A percentile compares a stretch with the other conserved stretches of the same genome.
Evolutionary conservation across 805 yeast species (phyloP).

Genomic region (Metschnikowia reukaufii): DNA sequence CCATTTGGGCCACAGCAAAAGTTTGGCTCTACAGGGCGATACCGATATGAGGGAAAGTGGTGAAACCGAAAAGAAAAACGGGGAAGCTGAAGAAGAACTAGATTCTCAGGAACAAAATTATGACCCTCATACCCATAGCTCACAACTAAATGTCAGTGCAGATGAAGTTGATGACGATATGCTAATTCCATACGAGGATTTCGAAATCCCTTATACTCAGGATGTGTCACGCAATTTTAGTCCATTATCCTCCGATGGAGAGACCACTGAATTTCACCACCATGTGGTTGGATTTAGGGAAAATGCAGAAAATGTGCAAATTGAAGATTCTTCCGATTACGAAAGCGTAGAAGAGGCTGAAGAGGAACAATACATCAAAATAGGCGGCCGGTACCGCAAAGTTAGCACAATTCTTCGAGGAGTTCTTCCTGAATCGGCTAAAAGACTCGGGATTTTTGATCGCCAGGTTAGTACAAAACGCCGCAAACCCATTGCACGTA

Average conservation of each 20-base stretch:
- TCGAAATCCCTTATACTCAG: constrained; percentile 9
- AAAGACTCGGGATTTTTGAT: constrained; percentile 27
- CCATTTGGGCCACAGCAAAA: constrained; percentile 30
- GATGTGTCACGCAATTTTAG: not conserved
- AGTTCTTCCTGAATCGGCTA: constrained; percentile 42
- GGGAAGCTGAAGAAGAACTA: not conserved
- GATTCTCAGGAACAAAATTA: constrained; percentile 9
- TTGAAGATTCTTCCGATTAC: not conserved
- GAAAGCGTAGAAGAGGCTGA: constrained; percentile 3
- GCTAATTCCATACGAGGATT: constrained; percentile 17
- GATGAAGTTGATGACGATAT: constrained; percentile 7
- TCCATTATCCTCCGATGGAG: too few species aligned
- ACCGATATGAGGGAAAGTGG: not conserved
- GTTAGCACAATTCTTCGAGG: constrained; percentile 36
- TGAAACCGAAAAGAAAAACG: too few species aligned
- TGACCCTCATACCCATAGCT: constrained; percentile 5
- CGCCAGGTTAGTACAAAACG: constrained; percentile 12
- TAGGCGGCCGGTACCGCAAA: constrained; percentile 24
- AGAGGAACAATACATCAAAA: constrained; percentile 17
- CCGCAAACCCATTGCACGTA: not conserved
- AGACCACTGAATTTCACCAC: too few species aligned
- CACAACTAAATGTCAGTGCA: constrained; percentile 1
- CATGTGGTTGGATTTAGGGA: too few species aligned
- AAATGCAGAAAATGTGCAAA: not conserved
- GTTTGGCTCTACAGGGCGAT: constrained; percentile 16